These are phyloP conservation scores for Xylaria sp. DNA, from an alignment of 2,329 filamentous ascomycete genomes.

Conservation along the genomic window DNA sequence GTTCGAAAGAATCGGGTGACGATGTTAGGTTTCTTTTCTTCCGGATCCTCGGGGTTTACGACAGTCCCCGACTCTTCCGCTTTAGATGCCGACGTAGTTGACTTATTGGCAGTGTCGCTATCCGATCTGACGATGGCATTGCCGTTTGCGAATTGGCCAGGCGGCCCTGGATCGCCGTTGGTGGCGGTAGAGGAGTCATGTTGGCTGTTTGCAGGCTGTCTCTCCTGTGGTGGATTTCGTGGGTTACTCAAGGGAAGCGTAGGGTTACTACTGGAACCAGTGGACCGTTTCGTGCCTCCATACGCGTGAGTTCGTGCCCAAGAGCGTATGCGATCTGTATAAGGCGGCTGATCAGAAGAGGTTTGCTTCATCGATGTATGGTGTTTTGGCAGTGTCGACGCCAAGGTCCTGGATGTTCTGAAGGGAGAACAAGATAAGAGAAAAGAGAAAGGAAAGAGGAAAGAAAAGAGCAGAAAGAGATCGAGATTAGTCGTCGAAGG, in stretches of 20 bases:
- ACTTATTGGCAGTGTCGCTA: slow-evolving; percentile 51
- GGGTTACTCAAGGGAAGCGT: slow-evolving; percentile 55
- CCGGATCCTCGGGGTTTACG: slow-evolving; percentile 55
- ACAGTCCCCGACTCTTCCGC: slow-evolving; percentile 67
- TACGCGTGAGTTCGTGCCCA: slow-evolving; percentile 65
- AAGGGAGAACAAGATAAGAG: slow-evolving; percentile 40
- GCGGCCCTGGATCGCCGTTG: slow-evolving; percentile 40
- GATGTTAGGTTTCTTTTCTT: slow-evolving; percentile 49
- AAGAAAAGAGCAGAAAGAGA: slow-evolving; percentile 1
- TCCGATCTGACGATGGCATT: slow-evolving; percentile 40
- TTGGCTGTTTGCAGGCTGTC: slow-evolving; percentile 40
- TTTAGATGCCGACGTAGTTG: slow-evolving; percentile 56
- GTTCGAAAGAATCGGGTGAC: slow-evolving; percentile 59
- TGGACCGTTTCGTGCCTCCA: slow-evolving; percentile 60
- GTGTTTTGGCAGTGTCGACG: slow-evolving; percentile 51
- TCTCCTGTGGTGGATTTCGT: slow-evolving; percentile 41
- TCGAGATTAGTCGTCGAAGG: background rate
- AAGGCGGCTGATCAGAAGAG: slow-evolving; percentile 61
- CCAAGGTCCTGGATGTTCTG: slow-evolving; percentile 48
- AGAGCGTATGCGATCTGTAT: slow-evolving; percentile 67
- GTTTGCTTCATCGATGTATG: slow-evolving; percentile 70
- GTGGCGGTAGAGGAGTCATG: slow-evolving; percentile 39
- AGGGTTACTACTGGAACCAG: slow-evolving; percentile 53
- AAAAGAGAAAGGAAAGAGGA: slow-evolving; percentile 20
- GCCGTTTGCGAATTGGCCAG: slow-evolving; percentile 46